Percentiles rank a stretch among this genome's conserved stretches.
phyloP scores from a whole-genome alignment of 192 early-diverging fungal genomes.

The Coemansia sp. region DNA sequence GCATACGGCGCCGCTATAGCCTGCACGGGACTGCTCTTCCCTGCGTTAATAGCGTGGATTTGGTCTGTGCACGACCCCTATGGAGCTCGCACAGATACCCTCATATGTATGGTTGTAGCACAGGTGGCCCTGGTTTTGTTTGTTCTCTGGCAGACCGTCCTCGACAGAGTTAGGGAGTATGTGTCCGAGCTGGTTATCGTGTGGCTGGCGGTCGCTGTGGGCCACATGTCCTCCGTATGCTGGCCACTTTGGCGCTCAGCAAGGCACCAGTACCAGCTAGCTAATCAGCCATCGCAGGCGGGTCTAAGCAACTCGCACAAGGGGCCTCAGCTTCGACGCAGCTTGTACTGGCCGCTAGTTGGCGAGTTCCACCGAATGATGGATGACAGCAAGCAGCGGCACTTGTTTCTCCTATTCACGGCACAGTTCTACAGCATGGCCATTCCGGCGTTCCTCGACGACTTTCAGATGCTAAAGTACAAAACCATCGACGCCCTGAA shows the following conservation, averaged over 20 bases:
- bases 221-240: constrained; percentile 28
- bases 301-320: constrained; percentile 23
- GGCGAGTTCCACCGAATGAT: constrained; percentile 24
- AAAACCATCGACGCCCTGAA: constrained; percentile 29
- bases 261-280: constrained; percentile 1
- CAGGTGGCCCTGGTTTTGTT: constrained; percentile 25
- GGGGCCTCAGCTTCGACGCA: constrained; percentile 23
- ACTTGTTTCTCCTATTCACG: constrained; percentile 25
- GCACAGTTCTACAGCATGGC: constrained; percentile 25
- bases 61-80: constrained; percentile 26
- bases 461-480: constrained; percentile 41
- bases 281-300: neutral
- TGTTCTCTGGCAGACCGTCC: constrained; percentile 27
- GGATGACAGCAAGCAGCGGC: constrained; percentile 14
- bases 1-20: constrained; percentile 26
- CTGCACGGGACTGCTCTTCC: constrained; percentile 15
- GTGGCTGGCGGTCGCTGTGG: constrained; percentile 20
- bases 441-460: constrained; percentile 29
- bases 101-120: constrained; percentile 21
- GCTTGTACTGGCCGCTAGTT: constrained; percentile 26
- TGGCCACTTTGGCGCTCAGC: constrained; percentile 22
- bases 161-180: constrained; percentile 9
- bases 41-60: constrained; percentile 17
- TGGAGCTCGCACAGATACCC: constrained; percentile 14
- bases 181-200: constrained; percentile 30